These are phyloP conservation scores for Microcera coccophila DNA, from an alignment of 2,329 filamentous ascomycete genomes.

Conservation along the genomic window DNA sequence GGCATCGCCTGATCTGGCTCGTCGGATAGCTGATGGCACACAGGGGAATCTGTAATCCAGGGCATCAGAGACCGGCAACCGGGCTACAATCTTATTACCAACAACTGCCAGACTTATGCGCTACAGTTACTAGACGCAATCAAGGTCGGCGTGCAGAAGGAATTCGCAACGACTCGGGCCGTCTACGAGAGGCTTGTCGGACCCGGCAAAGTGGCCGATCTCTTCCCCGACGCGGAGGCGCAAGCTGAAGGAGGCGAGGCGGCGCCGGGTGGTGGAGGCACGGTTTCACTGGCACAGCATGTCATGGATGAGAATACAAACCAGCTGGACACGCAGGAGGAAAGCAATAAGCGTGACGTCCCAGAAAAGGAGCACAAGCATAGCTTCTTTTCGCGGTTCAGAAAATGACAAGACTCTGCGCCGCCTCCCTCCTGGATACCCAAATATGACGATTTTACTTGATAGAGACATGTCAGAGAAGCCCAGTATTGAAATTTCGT, in stretches of 20 bases:
- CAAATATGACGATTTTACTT: too few relatives aligned
- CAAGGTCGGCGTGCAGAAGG: slow-evolving; percentile 45
- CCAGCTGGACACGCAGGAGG: slow-evolving; percentile 43
- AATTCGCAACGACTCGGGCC: slow-evolving; percentile 52
- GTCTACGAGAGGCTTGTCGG: slow-evolving; percentile 51
- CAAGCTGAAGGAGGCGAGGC: slow-evolving; percentile 3
- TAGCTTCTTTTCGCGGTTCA: slow-evolving; percentile 14
- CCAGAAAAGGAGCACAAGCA: slow-evolving; percentile 7
- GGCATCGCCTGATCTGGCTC: neutral
- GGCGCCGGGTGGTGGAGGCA: slow-evolving; percentile 31
- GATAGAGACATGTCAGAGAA: too few relatives aligned
- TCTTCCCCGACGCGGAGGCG: slow-evolving; percentile 41
- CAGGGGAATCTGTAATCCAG: slow-evolving; percentile 51
- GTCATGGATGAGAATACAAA: slow-evolving; percentile 54
- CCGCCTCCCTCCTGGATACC: too few relatives aligned
- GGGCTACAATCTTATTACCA: slow-evolving; percentile 55
- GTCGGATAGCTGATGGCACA: neutral
- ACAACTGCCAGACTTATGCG: slow-evolving; percentile 59
- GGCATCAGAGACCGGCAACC: slow-evolving; percentile 47
- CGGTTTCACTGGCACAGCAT: slow-evolving; percentile 47
- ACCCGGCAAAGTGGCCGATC: slow-evolving; percentile 46
- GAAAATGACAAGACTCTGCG: too few relatives aligned
- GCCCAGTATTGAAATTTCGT: too few relatives aligned
- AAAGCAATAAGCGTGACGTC: slow-evolving; percentile 20
- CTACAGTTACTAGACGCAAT: slow-evolving; percentile 51